Evolutionary conservation across 169 alveolate genomes (phyloP).

Genomic region (Plasmodium vivax): DNA sequence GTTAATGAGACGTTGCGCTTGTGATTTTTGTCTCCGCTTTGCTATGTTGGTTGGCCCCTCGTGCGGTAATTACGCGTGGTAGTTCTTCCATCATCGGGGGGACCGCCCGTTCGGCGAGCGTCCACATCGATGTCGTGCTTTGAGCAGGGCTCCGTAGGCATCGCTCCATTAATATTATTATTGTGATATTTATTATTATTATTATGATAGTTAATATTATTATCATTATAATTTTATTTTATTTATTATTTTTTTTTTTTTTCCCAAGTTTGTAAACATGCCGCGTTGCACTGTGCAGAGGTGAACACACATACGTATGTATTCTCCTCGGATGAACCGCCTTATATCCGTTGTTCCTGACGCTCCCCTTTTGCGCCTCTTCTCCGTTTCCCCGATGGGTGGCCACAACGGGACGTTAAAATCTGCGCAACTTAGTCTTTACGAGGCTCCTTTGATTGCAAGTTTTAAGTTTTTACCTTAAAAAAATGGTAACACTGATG

Average conservation of each 20-base stretch:
- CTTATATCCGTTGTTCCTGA: not conserved
- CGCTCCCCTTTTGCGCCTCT: not conserved
- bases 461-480: not conserved
- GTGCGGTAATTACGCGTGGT: not conserved
- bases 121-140: not conserved
- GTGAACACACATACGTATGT: not conserved
- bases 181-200: too few species aligned
- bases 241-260: not conserved
- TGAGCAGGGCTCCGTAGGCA: not conserved
- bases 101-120: not conserved
- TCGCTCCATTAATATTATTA: not conserved
- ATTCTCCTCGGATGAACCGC: not conserved
- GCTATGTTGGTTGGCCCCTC: not conserved
- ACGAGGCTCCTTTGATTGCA: not conserved
- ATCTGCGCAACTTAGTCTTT: not conserved
- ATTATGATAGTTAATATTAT: too few species aligned
- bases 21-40: not conserved
- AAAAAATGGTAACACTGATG: not conserved
- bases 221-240: too few species aligned
- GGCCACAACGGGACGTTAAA: not conserved
- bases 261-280: not conserved
- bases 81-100: not conserved
- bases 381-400: not conserved
- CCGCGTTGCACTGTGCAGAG: not conserved
- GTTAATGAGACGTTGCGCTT: slow-evolving; percentile 9